A percentile compares a stretch with the other conserved stretches of the same genome.
Evolutionary conservation across 1,284 basidiomycete genomes (phyloP).

Genomic region (Thecaphora frezii): DNA sequence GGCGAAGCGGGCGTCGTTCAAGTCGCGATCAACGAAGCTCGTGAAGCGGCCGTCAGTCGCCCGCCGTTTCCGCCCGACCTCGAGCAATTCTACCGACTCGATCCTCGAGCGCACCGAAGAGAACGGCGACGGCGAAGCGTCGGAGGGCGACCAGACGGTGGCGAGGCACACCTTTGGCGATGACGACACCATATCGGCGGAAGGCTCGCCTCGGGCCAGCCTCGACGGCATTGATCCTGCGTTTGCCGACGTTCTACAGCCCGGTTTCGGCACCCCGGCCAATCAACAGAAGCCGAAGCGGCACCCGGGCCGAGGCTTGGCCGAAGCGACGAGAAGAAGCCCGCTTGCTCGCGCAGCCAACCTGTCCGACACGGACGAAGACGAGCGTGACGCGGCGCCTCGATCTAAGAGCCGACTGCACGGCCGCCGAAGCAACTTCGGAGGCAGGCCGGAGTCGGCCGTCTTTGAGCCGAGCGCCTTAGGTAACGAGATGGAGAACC

Average conservation of each 20-base stretch:
- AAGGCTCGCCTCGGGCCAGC: conserved; percentile 35
- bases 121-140: not conserved
- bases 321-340: conserved; percentile 18
- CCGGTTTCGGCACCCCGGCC: conserved; percentile 1
- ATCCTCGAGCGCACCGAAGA: conserved; percentile 27
- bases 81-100: conserved; percentile 37
- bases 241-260: conserved; percentile 27
- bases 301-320: not conserved
- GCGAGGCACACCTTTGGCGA: not conserved
- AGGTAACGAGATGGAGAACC: conserved; percentile 32
- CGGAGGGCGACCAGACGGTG: conserved; percentile 2
- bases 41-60: conserved; percentile 12
- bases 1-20: conserved; percentile 13
- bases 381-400: conserved; percentile 14
- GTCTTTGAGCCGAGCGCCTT: conserved; percentile 36
- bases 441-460: conserved; percentile 23
- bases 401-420: conserved; percentile 13
- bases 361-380: conserved; percentile 14
- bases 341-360: conserved; percentile 29
- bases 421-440: conserved; percentile 25
- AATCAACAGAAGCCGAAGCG: not conserved
- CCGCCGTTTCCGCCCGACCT: conserved; percentile 20
- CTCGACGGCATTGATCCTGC: conserved; percentile 48
- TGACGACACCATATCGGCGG: conserved; percentile 1
- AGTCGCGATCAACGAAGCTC: conserved; percentile 12